A percentile compares a stretch with the other conserved stretches of the same genome.
Evolutionary conservation across 106 monocot species (phyloP).

Genomic region (Gastrodia elata): DNA sequence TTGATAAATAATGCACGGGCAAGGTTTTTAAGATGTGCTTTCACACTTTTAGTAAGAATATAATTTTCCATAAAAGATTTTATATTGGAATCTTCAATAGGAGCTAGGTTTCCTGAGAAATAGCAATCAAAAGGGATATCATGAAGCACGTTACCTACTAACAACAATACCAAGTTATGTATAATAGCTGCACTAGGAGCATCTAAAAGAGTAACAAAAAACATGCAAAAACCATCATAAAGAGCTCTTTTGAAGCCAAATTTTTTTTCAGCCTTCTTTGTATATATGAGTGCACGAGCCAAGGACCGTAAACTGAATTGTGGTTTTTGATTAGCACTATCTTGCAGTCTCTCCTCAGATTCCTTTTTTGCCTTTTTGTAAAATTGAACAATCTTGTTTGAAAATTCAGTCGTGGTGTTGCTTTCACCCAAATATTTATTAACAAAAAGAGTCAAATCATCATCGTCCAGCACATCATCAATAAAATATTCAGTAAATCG

Average conservation of each 20-base stretch:
- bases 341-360: conserved; percentile 75
- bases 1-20: conserved; percentile 88
- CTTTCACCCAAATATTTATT: conserved; percentile 45
- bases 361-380: conserved; percentile 73
- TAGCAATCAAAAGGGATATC: conserved; percentile 45
- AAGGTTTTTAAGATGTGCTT: conserved; percentile 63
- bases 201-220: conserved; percentile 84
- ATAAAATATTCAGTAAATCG: conserved; percentile 91
- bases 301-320: conserved; percentile 94
- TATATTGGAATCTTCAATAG: conserved; percentile 2
- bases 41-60: conserved; percentile 70
- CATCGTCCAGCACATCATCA: conserved; percentile 88
- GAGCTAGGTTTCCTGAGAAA: conserved; percentile 16
- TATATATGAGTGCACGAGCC: conserved; percentile 80
- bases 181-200: conserved; percentile 63
- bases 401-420: conserved; percentile 11
- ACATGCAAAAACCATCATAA: conserved; percentile 97
- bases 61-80: conserved; percentile 36
- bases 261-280: conserved; percentile 39
- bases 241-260: conserved; percentile 65
- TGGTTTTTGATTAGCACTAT: conserved; percentile 93
- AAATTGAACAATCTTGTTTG: conserved; percentile 46
- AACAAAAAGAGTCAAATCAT: conserved; percentile 75
- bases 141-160: conserved; percentile 30
- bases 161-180: conserved; percentile 48